Conservation (phyloP, 495 filamentous ascomycete genomes). For the Evernia prunastri region DNA sequence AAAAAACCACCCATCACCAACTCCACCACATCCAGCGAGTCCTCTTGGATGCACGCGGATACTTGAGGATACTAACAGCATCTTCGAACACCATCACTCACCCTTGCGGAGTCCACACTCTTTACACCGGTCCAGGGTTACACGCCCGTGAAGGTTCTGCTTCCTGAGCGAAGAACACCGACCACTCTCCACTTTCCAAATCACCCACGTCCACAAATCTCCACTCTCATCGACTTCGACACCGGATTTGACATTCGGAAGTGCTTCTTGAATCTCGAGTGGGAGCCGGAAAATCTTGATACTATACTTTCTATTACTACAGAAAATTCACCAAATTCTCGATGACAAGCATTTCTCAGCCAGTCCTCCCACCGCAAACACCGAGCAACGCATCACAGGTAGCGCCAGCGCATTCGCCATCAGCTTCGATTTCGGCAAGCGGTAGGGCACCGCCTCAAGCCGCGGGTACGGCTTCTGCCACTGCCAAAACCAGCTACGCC, state of each 20-base stretch:
- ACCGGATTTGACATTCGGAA: conserved; percentile 44
- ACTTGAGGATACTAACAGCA: conserved; percentile 17
- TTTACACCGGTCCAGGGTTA: conserved; percentile 14
- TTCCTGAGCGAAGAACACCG: conserved; percentile 13
- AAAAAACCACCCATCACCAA: conserved; percentile 9
- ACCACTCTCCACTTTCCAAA: conserved; percentile 8
- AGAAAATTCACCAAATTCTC: conserved; percentile 26
- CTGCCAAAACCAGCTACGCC: conserved; percentile 50
- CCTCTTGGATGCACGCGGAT: conserved; percentile 23
- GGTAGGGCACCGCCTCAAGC: conserved; percentile 55
- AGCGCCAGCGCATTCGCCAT: conserved; percentile 42
- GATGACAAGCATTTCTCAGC: conserved; percentile 37
- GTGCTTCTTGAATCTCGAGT: conserved; percentile 20
- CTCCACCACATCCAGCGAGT: conserved; percentile 19
- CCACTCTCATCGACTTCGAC: conserved; percentile 23
- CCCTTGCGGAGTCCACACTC: conserved; percentile 22
- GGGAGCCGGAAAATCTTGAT: conserved; percentile 23
- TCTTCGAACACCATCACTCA: conserved; percentile 14
- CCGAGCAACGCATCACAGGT: conserved; percentile 46
- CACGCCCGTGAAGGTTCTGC: conserved; percentile 24
- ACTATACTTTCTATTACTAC: conserved; percentile 14
- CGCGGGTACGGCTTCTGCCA: conserved; percentile 54
- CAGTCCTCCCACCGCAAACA: conserved; percentile 50
- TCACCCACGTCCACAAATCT: conserved; percentile 14
- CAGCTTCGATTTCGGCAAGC: conserved; percentile 54